Conservation (phyloP, 2,329 filamentous ascomycete genomes). For the Aspergillus awamori region DNA sequence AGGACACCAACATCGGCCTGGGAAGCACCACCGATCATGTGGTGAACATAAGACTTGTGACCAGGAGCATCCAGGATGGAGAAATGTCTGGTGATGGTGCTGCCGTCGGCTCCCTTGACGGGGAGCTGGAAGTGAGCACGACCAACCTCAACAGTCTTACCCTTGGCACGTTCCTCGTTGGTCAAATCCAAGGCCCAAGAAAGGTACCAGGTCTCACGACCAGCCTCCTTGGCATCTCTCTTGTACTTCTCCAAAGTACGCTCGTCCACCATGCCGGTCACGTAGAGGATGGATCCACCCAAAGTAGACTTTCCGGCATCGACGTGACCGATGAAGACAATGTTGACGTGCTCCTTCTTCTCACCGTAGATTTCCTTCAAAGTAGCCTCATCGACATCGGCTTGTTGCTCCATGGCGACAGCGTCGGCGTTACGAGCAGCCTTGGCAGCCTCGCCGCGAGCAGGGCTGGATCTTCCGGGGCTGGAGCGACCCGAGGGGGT, state of each 20-base stretch:
- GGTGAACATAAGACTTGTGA: conserved; percentile 96
- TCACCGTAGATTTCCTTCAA: conserved; percentile 95
- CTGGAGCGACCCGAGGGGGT: conserved; percentile 83
- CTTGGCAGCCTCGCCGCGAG: conserved; percentile 58
- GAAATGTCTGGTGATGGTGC: conserved; percentile 82
- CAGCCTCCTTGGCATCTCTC: conserved; percentile 91
- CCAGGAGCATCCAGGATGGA: conserved; percentile 95
- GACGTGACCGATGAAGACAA: conserved; percentile 97
- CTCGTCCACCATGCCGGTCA: conserved; percentile 98
- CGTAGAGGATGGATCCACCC: conserved; percentile 88
- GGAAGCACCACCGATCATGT: conserved; percentile 95
- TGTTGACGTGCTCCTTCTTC: conserved; percentile 75
- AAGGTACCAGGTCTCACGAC: conserved; percentile 97
- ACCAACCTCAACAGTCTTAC: conserved; percentile 97
- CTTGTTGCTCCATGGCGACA: conserved; percentile 78
- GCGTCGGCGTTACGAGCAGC: conserved; percentile 74
- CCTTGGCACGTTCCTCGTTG: conserved; percentile 93
- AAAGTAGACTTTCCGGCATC: conserved; percentile 98
- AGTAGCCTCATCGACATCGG: conserved; percentile 79
- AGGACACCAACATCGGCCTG: conserved; percentile 93
- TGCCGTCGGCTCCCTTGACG: conserved; percentile 39
- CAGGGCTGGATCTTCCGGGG: conserved; percentile 75
- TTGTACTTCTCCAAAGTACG: conserved; percentile 98
- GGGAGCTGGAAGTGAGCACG: conserved; percentile 90
- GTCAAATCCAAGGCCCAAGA: conserved; percentile 98